Base-by-base conservation (phyloP, 2,329 filamentous ascomycete species). In the Raffaelea deltoideospora region DNA sequence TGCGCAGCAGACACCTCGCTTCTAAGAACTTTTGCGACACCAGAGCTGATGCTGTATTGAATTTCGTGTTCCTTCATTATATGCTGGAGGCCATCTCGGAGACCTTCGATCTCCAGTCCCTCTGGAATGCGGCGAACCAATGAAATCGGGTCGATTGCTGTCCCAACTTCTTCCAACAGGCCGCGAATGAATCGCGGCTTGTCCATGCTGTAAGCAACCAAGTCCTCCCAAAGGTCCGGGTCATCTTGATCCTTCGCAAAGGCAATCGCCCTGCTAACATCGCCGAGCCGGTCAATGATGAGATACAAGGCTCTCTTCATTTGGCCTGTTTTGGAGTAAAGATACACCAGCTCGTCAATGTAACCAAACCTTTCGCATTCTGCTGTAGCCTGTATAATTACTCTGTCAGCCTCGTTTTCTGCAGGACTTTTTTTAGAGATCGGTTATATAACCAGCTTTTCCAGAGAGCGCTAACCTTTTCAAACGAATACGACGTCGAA, bases 1-100 rank as follows among this genome's bases (percentile, higher is more conserved):
- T 96, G 93, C 1, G 82, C 85, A 5, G 72, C 67, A 1, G 79
- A 78, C 1, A 98, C 88, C 57, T 98, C 90, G 39, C 87, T 85
- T 35, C 81, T 68, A 30, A 96, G 64, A 1, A 96, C 87, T 37
- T 75, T 74, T 1, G 90, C 87, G 4, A 92, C 90, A 1, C 90
- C 90, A 31, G 80, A 78, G 45, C 81, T 88, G 52, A 98, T 95
- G 48, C 81, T 90, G 52, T 83, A 76, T 58, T 96, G 90, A 31
- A 98, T 82, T 52, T 96, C 90, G 52, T 95, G 87, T 56, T 98
- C 90, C 48, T 88, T 79, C 53, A 98, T 81, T 64, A 98, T 86
- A 39, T 87, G 80, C 31, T 80, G 79, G 4, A 98, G 68, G 0
- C 88, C 90, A 43, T 94, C 84, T 40, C 86, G 69, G 7, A 98